Evolutionary conservation across 2,329 filamentous ascomycete genomes (phyloP), one percentile per base, ranked within the genome.

Genomic region (Colletotrichum sp.): DNA sequence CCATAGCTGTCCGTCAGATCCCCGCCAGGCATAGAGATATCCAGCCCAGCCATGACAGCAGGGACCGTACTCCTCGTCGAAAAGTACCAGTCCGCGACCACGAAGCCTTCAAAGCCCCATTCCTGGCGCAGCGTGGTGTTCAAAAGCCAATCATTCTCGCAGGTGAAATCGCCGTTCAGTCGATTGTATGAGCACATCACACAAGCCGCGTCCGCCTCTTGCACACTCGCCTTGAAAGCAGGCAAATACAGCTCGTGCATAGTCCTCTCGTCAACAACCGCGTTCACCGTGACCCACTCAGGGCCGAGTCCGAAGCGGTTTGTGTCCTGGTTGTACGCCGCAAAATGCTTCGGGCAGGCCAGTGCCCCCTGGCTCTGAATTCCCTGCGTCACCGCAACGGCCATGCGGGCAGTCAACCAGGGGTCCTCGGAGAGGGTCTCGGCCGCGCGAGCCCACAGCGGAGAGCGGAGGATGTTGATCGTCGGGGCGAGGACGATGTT

Each of bases 231-330:
- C 80, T 93, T 90, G 77, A 94, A 93, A 0, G 92, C 92, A 80
- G 90, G 86, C 5, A 93, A 85, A 78, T 93, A 93, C 18, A 93
- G 90, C 80, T 94, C 92, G 21, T 92, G 86, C 71, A 93, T 81
- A 1, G 91, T 90, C 65, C 91, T 85, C 73, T 92, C 87, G 2
- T 86, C 84, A 62, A 90, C 85, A 24, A 87, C 80, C 30, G 87
- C 85, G 81, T 90, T 84, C 28, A 87, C 85, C 0, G 84, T 84
- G 77, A 88, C 86, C n/a, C 89, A 86, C 71, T 87, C 83, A 12
- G 87, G 69, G 7, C 60, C 69, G 1, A 36, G 16, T 1, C 69
- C 69, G 44, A 71, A 71, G 1, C 69, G 28, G 10, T 71, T 71
- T 1, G 69, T 87, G 69, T 90, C 89, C 78, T 89, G 86, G 73